These are phyloP conservation scores for Saxophila tyrrhenica DNA, from an alignment of 495 filamentous ascomycete genomes.

Conservation along the genomic window DNA sequence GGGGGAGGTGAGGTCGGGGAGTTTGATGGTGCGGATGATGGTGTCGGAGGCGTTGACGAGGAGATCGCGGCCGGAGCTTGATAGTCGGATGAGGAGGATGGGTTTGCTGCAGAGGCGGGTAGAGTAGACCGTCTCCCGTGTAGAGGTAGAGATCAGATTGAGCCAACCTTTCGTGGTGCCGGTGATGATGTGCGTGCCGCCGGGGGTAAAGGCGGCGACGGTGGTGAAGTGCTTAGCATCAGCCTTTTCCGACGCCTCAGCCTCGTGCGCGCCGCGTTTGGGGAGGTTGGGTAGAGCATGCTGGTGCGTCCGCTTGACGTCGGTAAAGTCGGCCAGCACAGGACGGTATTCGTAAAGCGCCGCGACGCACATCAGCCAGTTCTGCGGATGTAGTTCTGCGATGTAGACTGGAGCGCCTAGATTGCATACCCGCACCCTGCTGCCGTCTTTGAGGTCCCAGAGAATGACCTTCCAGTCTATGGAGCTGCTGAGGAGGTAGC, in stretches of 20 bases:
- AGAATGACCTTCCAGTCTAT: constrained; percentile 93
- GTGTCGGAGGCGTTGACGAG: constrained; percentile 86
- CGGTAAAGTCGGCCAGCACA: constrained; percentile 67
- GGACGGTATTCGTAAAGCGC: constrained; percentile 91
- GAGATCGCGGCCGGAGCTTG: constrained; percentile 69
- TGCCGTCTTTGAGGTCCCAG: constrained; percentile 79
- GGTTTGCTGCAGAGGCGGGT: constrained; percentile 75
- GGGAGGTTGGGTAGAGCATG: constrained; percentile 71
- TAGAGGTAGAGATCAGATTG: constrained; percentile 75
- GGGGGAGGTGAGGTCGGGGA: constrained; percentile 48
- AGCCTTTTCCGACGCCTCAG: constrained; percentile 66
- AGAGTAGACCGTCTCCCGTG: constrained; percentile 70
- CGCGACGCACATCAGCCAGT: constrained; percentile 71
- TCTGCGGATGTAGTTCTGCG: constrained; percentile 83
- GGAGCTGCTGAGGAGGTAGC: constrained; percentile 87
- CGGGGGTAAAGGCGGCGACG: constrained; percentile 71
- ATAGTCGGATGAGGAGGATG: constrained; percentile 76
- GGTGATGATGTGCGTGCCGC: constrained; percentile 76
- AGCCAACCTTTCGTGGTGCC: constrained; percentile 92
- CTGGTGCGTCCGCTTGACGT: constrained; percentile 49
- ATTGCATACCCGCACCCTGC: constrained; percentile 56
- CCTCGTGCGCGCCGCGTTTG: constrained; percentile 46
- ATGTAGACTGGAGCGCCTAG: constrained; percentile 91
- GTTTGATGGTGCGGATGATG: constrained; percentile 77
- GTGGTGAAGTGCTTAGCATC: constrained; percentile 92